Evolutionary conservation across 1,139 yeast species (phyloP), one percentile per base, ranked within the genome.

Genomic region (Candida buenavistaensis): DNA sequence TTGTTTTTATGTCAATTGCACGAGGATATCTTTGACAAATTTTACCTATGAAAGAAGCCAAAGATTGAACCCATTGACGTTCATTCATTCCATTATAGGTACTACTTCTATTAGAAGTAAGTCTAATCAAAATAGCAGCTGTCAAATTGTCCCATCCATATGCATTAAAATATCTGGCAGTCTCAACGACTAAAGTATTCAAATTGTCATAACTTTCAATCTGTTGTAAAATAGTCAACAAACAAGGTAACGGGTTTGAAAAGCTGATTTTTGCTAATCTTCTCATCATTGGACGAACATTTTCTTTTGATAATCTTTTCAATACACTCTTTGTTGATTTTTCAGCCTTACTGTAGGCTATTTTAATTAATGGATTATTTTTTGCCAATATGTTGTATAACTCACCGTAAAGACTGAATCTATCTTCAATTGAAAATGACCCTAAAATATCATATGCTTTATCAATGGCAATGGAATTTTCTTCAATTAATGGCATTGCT

Each of bases 121-220:
- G 68, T 48, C 95, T 77, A 51, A 80, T 73, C 55, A 89, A 64
- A 6, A 90, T 63, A 1, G 86, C 90, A 47, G 78, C 80, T 2
- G 92, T 82, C 27, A 90, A 62, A 2, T 80, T 85, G 55, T 90
- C 97, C 90, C 95, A 89, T 0, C 90, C 92, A 52, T 84, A 82
- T 6, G 67, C 73, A 37, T 83, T 84, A 55, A 89, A 87, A 50
- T 80, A 84, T 30, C 82, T 68, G 0, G 96, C 90, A 2, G 95
- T 80, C 37, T 83, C 85, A 8, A 88, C 90, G 9, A 92, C 81
- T 38, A 89, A 67, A 29, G 78, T 80, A 36, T 82, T 87, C 45
- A 89, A 75, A 53, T 89, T 92, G 53, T 86, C 96, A 53, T 92
- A 94, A 63, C 95, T 88, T 56, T 94, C 98, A 41, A 92, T 80